Conservation (phyloP, 139 green algal species). For the Eudorina sp. region DNA sequence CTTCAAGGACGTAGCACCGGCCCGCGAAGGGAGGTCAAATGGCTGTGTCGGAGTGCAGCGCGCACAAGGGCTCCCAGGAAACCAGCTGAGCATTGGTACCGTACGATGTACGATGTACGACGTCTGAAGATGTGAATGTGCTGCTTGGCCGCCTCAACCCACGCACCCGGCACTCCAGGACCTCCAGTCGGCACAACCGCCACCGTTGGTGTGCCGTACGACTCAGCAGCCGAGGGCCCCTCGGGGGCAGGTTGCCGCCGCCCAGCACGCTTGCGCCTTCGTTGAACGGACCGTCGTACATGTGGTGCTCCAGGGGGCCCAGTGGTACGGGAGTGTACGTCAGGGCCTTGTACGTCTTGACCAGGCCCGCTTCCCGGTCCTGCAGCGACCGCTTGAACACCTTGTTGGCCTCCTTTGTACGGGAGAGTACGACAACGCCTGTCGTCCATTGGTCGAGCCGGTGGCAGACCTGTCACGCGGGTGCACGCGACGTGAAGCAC, state of each 20-base stretch:
- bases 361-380: conserved; percentile 32
- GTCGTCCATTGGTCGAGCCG: conserved; percentile 55
- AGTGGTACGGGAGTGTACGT: conserved; percentile 5
- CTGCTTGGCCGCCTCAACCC: no score
- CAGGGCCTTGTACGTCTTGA: conserved; percentile 53
- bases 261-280: conserved; percentile 9
- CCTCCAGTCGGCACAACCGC: background rate
- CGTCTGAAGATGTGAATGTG: no score
- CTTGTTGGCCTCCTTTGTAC: conserved; percentile 46
- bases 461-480: conserved; percentile 47
- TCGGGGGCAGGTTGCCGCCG: conserved; percentile 31
- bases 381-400: conserved; percentile 51
- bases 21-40: no score
- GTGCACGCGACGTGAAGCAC: background rate
- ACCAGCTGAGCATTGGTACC: no score
- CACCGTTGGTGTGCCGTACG: conserved; percentile 1
- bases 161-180: conserved; percentile 17
- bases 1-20: no score
- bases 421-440: conserved; percentile 48
- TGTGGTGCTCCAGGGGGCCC: conserved; percentile 52
- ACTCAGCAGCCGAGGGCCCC: conserved; percentile 43
- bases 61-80: no score
- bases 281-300: conserved; percentile 51
- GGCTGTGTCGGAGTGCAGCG: no score
- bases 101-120: no score